These are phyloP conservation scores for Lasiodiplodia hormozganensis DNA, from an alignment of 2,329 filamentous ascomycete genomes.

Conservation along the genomic window DNA sequence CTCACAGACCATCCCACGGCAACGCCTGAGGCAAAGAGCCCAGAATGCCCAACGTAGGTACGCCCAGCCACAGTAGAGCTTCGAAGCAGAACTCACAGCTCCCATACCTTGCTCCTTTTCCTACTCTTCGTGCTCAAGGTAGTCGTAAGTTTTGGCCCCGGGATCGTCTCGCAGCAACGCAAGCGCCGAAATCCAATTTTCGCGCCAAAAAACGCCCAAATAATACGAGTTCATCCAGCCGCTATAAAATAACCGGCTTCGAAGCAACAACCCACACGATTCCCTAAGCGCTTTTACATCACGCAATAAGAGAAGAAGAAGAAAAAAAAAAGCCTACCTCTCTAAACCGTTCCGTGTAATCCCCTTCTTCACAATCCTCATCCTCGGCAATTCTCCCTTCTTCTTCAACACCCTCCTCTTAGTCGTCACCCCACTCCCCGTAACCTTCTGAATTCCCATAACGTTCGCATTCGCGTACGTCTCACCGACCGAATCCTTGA, in stretches of 20 bases:
- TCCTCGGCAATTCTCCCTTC: not conserved
- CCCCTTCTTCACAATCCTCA: not conserved
- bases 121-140: not conserved
- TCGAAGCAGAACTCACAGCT: not conserved
- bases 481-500: not conserved
- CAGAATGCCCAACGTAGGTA: constrained; percentile 3
- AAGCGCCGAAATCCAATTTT: not conserved
- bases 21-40: not conserved
- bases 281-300: not conserved
- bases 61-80: constrained; percentile 1
- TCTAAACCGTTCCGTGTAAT: not conserved
- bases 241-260: not conserved
- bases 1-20: constrained; percentile 12
- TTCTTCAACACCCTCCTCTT: not conserved
- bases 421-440: not conserved
- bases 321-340: not conserved
- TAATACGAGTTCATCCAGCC: constrained; percentile 12
- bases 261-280: not conserved
- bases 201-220: not conserved
- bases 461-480: constrained; percentile 5
- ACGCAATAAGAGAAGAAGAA: not conserved
- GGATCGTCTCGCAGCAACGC: constrained; percentile 15
- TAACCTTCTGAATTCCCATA: not conserved
- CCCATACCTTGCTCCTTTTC: not conserved
- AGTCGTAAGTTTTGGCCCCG: not conserved